Evolutionary conservation across 2,329 filamentous ascomycete species (phyloP).

Genomic region (Chaetomium sp.): DNA sequence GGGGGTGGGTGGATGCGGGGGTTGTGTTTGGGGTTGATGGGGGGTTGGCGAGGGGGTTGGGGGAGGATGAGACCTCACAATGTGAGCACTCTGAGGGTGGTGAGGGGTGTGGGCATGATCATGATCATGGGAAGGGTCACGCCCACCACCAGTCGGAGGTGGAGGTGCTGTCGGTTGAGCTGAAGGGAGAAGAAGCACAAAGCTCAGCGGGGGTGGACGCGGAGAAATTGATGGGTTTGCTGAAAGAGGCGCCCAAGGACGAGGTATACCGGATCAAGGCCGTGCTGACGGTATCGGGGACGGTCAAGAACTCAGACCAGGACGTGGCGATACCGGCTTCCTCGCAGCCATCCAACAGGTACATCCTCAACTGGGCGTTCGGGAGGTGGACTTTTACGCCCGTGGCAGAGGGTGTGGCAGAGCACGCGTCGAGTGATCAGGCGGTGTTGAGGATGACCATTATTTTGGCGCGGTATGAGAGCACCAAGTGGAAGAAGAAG

Average conservation of each 20-base stretch:
- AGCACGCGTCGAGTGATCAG: conserved; percentile 52
- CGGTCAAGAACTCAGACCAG: conserved; percentile 46
- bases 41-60: conserved; percentile 57
- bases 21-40: conserved; percentile 85
- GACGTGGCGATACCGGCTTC: conserved; percentile 32
- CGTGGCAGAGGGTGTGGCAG: conserved; percentile 33
- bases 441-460: conserved; percentile 64
- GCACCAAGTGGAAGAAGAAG: conserved; percentile 69
- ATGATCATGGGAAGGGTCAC: conserved; percentile 34
- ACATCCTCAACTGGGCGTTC: conserved; percentile 98
- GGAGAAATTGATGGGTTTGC: conserved; percentile 58
- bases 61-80: conserved; percentile 32
- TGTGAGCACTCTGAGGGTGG: conserved; percentile 1
- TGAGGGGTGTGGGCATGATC: conserved; percentile 26
- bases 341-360: conserved; percentile 41
- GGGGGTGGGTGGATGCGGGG: conserved; percentile 69
- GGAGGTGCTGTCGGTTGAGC: conserved; percentile 78
- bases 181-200: conserved; percentile 38
- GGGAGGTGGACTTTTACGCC: conserved; percentile 87
- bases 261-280: conserved; percentile 95
- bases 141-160: conserved; percentile 74
- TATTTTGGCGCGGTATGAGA: conserved; percentile 66
- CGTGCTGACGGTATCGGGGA: conserved; percentile 40
- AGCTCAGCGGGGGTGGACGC: conserved; percentile 41
- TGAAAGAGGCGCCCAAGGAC: conserved; percentile 75